These are phyloP conservation scores for Suaeda aralocaspica DNA, from an alignment of 148 eudicot genomes.

Conservation along the genomic window DNA sequence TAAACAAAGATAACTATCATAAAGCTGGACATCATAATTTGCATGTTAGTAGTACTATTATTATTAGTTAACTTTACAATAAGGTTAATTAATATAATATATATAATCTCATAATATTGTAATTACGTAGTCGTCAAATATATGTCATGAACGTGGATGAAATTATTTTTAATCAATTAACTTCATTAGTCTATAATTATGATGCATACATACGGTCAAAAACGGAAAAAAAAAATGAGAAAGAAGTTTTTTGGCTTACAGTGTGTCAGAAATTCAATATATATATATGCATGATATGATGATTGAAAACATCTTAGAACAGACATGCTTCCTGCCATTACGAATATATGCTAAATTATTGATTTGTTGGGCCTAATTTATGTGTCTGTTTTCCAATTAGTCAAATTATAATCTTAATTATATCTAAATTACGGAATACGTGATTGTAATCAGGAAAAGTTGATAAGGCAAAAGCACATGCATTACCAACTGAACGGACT, in stretches of 20 bases:
- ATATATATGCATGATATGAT: neutral
- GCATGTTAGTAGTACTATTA: constrained; percentile 6
- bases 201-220: too few relatives aligned
- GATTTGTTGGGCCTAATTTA: neutral
- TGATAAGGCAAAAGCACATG: neutral
- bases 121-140: neutral
- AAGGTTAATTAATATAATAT: neutral
- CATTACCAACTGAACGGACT: neutral
- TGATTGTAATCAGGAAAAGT: neutral
- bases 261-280: too few relatives aligned
- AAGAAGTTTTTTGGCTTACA: neutral
- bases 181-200: too few relatives aligned
- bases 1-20: neutral
- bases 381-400: neutral
- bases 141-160: neutral
- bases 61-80: neutral
- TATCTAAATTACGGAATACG: neutral
- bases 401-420: neutral
- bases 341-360: neutral
- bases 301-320: neutral
- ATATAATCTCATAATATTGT: too few relatives aligned
- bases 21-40: neutral
- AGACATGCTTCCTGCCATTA: constrained; percentile 6
- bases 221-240: neutral
- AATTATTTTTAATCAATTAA: neutral